Conservation (phyloP, 257 asterid genomes). For the Phtheirospermum japonicum region DNA sequence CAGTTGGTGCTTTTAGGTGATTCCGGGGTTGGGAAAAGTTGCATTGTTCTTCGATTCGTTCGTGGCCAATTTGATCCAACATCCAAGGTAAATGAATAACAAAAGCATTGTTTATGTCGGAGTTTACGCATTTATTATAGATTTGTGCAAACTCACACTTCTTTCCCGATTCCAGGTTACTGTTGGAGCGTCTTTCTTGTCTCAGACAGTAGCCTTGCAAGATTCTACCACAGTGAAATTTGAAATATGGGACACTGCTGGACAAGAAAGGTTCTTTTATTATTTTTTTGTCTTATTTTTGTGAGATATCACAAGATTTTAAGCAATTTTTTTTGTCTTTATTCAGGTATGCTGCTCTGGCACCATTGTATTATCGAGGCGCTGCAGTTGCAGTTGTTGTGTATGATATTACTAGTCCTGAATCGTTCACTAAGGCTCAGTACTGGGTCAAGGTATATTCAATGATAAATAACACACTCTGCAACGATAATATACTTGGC, state of each 20-base stretch:
- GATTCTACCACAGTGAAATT: constrained; percentile 94
- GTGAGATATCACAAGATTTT: constrained; percentile 19
- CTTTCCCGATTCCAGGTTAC: constrained; percentile 64
- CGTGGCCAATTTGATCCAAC: constrained; percentile 99
- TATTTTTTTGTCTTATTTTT: constrained; percentile 5
- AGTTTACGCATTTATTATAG: neutral
- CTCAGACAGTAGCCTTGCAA: constrained; percentile 94
- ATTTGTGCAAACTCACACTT: constrained; percentile 3
- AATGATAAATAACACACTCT: neutral
- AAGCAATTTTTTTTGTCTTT: constrained; percentile 22
- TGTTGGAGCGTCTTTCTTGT: constrained; percentile 88
- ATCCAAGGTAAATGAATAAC: constrained; percentile 63
- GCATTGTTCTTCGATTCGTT: constrained; percentile 96
- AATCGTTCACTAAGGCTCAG: constrained; percentile 76
- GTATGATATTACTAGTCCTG: constrained; percentile 94
- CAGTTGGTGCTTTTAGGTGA: constrained; percentile 95
- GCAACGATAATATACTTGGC: neutral
- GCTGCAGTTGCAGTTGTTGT: constrained; percentile 88
- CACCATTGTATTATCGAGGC: constrained; percentile 85
- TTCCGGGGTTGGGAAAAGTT: constrained; percentile 99
- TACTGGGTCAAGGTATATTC: constrained; percentile 83
- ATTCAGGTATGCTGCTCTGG: constrained; percentile 78
- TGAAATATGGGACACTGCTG: constrained; percentile 99
- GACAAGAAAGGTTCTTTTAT: constrained; percentile 88
- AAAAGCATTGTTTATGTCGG: constrained; percentile 9